phyloP scores from a whole-genome alignment of 768 basidiomycete genomes.

The Mycena galericulata region DNA sequence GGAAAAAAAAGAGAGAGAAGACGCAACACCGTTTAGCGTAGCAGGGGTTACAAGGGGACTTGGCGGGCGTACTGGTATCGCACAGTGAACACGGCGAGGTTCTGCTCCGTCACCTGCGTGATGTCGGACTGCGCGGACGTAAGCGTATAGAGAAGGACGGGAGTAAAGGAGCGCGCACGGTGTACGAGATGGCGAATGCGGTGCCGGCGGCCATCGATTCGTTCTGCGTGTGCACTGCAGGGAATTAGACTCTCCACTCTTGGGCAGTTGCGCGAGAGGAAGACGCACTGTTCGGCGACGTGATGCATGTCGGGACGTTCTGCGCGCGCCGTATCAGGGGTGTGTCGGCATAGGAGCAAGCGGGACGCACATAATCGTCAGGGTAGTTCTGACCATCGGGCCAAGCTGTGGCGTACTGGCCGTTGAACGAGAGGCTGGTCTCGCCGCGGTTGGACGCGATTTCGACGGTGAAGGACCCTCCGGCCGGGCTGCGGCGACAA shows the following conservation, averaged over 20 bases:
- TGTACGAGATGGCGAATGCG: constrained; percentile 67
- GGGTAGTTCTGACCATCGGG: constrained; percentile 59
- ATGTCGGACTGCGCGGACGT: constrained; percentile 57
- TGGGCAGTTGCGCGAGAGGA: not conserved
- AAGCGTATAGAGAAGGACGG: not conserved
- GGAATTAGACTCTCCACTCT: not conserved
- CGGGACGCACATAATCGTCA: constrained; percentile 57
- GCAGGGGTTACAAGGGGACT: not conserved
- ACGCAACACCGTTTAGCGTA: too few species aligned
- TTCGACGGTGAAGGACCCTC: constrained; percentile 60
- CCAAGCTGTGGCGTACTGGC: constrained; percentile 54
- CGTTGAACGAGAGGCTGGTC: constrained; percentile 58
- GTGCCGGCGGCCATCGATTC: constrained; percentile 64
- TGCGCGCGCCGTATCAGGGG: constrained; percentile 31
- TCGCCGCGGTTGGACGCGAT: constrained; percentile 61
- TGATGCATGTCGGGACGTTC: constrained; percentile 58
- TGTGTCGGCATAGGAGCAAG: not conserved
- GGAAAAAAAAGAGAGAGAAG: constrained; percentile 4
- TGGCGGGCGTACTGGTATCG: constrained; percentile 54
- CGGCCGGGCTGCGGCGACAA: constrained; percentile 52
- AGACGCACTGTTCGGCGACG: constrained; percentile 61
- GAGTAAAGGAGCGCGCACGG: constrained; percentile 41
- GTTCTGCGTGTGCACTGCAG: constrained; percentile 65
- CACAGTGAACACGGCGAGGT: constrained; percentile 66
- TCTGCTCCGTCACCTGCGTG: constrained; percentile 57